Percentiles rank a stretch among this genome's conserved stretches.
phyloP scores from a whole-genome alignment of 805 yeast species.

The Metschnikowia shivogae region DNA sequence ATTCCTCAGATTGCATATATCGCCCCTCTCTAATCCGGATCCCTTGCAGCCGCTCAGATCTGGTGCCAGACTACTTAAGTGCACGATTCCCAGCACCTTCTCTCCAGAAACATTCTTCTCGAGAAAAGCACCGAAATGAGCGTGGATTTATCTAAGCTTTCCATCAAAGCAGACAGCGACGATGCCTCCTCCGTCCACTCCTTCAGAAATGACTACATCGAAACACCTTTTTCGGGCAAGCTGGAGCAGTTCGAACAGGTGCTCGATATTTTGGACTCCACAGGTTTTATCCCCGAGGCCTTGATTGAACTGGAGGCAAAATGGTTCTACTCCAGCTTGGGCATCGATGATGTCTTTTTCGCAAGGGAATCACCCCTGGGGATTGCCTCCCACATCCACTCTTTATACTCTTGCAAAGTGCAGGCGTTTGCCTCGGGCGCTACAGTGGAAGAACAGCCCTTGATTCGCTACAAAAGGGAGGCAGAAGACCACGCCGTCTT shows the following conservation, averaged over 20 bases:
- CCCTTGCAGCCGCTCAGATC: conserved; percentile 1
- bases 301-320: conserved; percentile 80
- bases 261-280: conserved; percentile 71
- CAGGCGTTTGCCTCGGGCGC: conserved; percentile 67
- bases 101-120: neutral
- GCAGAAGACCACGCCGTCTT: conserved; percentile 85
- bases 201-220: conserved; percentile 59
- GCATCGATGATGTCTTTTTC: conserved; percentile 89
- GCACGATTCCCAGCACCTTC: neutral
- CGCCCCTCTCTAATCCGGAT: conserved; percentile 1
- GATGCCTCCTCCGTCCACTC: conserved; percentile 29
- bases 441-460: conserved; percentile 47
- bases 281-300: conserved; percentile 86
- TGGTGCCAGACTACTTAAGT: conserved; percentile 2
- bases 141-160: conserved; percentile 15
- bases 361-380: conserved; percentile 78
- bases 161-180: conserved; percentile 19
- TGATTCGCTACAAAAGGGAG: conserved; percentile 76
- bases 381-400: conserved; percentile 79
- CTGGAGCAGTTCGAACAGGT: conserved; percentile 77
- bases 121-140: conserved; percentile 9
- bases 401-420: conserved; percentile 87
- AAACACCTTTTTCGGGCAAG: conserved; percentile 74
- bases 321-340: conserved; percentile 85
- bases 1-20: conserved; percentile 1